Percentiles rank a stretch among this genome's conserved stretches.
Conservation (phyloP, 2,329 filamentous ascomycete genomes). For the Alternaria triticina region DNA sequence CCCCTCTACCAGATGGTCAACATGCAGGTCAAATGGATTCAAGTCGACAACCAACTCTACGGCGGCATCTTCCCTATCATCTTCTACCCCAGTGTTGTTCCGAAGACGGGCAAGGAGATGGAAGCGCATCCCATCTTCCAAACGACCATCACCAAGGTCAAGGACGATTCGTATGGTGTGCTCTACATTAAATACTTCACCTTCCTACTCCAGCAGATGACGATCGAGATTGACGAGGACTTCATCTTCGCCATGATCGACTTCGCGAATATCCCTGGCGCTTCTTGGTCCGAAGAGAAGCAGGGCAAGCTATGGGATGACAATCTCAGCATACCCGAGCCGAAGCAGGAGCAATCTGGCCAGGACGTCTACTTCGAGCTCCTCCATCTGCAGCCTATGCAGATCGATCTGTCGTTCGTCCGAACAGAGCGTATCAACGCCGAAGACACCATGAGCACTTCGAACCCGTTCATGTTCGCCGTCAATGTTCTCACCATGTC, state of each 20-base stretch:
- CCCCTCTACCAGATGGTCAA: conserved; percentile 89
- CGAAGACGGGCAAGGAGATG: conserved; percentile 95
- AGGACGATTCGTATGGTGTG: conserved; percentile 97
- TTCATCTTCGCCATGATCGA: conserved; percentile 97
- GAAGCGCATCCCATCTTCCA: conserved; percentile 96
- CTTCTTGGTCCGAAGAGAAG: conserved; percentile 82
- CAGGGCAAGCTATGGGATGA: conserved; percentile 90
- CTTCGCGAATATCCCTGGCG: conserved; percentile 90
- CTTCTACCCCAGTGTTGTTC: conserved; percentile 95
- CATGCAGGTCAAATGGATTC: conserved; percentile 95
- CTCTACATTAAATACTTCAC: conserved; percentile 99
- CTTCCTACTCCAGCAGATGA: conserved; percentile 94
- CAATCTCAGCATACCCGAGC: conserved; percentile 88
- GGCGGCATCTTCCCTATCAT: conserved; percentile 98
- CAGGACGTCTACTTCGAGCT: conserved; percentile 99
- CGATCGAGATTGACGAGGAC: conserved; percentile 94
- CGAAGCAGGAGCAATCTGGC: conserved; percentile 79
- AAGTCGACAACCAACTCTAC: conserved; percentile 98
- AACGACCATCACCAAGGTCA: conserved; percentile 88
- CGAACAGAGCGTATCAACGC: conserved; percentile 95
- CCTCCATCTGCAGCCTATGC: conserved; percentile 96
- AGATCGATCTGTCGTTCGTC: conserved; percentile 95
- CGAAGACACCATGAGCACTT: conserved; percentile 85
- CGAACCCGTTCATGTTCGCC: conserved; percentile 98
- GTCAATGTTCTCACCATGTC: conserved; percentile 99